phyloP scores from a whole-genome alignment of 768 basidiomycete genomes.

The Termitomyces sp. region DNA sequence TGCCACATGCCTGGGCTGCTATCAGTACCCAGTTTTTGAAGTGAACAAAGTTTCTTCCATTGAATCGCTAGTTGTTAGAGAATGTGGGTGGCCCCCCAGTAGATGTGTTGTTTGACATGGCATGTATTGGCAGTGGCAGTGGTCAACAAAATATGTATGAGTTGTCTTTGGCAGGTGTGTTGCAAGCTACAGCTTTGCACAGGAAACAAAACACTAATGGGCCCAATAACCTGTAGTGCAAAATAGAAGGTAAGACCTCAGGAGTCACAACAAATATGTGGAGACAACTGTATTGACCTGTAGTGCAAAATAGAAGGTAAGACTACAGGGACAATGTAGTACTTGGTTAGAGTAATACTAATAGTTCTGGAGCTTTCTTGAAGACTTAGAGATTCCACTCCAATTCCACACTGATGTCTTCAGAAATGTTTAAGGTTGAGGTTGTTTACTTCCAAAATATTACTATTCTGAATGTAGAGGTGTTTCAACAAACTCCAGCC shows the following conservation, averaged over 20 bases:
- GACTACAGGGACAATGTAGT: too few species aligned
- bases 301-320: neutral
- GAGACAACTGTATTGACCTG: neutral
- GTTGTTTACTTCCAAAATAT: too few species aligned
- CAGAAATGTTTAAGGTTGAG: too few species aligned
- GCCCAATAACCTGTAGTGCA: neutral
- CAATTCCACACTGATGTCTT: too few species aligned
- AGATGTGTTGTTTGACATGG: neutral
- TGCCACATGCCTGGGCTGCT: slow-evolving; percentile 7
- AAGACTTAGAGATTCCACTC: too few species aligned
- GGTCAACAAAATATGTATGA: neutral
- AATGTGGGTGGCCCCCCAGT: slow-evolving; percentile 14
- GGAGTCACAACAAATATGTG: neutral
- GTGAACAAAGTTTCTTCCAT: slow-evolving; percentile 18
- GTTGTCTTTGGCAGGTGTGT: neutral
- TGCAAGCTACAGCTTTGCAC: too few species aligned
- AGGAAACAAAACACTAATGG: neutral
- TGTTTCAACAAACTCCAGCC: too few species aligned
- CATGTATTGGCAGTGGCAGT: neutral
- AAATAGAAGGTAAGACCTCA: neutral
- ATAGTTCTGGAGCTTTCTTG: too few species aligned
- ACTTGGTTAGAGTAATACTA: too few species aligned
- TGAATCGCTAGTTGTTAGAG: slow-evolving; percentile 19
- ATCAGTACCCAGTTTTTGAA: slow-evolving; percentile 19
- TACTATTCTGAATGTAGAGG: too few species aligned